Conservation (phyloP, 495 filamentous ascomycete genomes). For the Pseudoneurospora amorphoporcata region DNA sequence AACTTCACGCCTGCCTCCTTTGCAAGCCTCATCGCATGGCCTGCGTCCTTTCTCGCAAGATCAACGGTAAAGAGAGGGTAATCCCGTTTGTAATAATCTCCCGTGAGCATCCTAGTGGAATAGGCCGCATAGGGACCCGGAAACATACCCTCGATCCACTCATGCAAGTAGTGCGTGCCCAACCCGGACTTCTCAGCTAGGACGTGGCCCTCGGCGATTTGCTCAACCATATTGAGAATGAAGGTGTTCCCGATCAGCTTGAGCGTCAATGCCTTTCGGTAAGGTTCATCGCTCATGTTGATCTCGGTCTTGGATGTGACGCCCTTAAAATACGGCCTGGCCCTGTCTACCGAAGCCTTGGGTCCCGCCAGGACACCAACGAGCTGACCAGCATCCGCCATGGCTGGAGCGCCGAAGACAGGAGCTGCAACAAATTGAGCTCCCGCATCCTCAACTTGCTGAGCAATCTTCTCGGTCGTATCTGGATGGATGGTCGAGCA, state of each 20-base stretch:
- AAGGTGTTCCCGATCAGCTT: conserved; percentile 87
- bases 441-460: conserved; percentile 43
- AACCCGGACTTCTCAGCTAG: conserved; percentile 75
- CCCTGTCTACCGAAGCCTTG: conserved; percentile 45
- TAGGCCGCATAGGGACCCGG: conserved; percentile 60
- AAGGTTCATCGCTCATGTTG: conserved; percentile 53
- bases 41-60: conserved; percentile 73
- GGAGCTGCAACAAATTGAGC: conserved; percentile 72
- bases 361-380: conserved; percentile 70
- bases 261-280: conserved; percentile 48
- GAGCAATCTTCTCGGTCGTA: conserved; percentile 55
- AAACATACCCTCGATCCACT: conserved; percentile 57
- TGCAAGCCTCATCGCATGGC: conserved; percentile 63
- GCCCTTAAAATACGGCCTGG: conserved; percentile 66
- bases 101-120: conserved; percentile 57
- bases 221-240: conserved; percentile 72
- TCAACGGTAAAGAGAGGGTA: conserved; percentile 81
- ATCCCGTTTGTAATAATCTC: conserved; percentile 54
- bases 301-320: conserved; percentile 66
- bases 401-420: conserved; percentile 72
- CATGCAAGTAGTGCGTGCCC: conserved; percentile 56
- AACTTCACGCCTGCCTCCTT: conserved; percentile 49
- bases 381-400: conserved; percentile 66
- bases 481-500: conserved; percentile 85
- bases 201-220: conserved; percentile 63